Percentiles rank a stretch among this genome's conserved stretches.
These are phyloP conservation scores for Geoglossum glabrum DNA, from an alignment of 495 filamentous ascomycete genomes.

Conservation along the genomic window DNA sequence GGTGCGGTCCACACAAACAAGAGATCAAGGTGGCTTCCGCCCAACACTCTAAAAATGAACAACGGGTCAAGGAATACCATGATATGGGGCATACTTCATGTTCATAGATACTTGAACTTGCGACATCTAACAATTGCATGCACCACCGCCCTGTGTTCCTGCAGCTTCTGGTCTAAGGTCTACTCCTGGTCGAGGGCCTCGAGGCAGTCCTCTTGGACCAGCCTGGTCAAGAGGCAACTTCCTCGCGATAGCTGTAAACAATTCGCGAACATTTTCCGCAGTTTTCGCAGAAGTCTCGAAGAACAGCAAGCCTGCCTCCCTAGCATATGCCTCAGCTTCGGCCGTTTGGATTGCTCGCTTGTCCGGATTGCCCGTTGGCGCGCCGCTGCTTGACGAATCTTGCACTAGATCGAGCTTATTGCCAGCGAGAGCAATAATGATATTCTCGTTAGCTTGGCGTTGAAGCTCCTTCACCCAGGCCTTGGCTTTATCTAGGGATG, in stretches of 20 bases:
- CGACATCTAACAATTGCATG: conserved; percentile 49
- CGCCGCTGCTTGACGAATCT: background rate
- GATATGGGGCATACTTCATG: background rate
- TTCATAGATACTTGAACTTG: background rate
- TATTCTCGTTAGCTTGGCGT: conserved; percentile 96
- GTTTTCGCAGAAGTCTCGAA: conserved; percentile 98
- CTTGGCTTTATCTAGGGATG: conserved; percentile 94
- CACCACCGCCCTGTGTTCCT: conserved; percentile 49
- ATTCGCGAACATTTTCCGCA: conserved; percentile 78
- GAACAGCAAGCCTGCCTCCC: conserved; percentile 81
- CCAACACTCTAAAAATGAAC: background rate
- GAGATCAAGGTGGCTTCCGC: background rate
- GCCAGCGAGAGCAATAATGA: conserved; percentile 91
- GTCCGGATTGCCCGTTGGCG: conserved; percentile 51
- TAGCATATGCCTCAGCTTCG: conserved; percentile 87
- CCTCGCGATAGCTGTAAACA: conserved; percentile 97
- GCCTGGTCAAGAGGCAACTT: conserved; percentile 91
- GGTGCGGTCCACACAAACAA: background rate
- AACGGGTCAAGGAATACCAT: background rate
- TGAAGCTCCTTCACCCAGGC: conserved; percentile 99
- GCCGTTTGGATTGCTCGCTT: conserved; percentile 77
- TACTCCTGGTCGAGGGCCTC: conserved; percentile 58
- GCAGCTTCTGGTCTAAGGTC: conserved; percentile 59
- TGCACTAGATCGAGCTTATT: conserved; percentile 88
- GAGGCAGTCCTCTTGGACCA: conserved; percentile 60